Evolutionary conservation across 106 monocot species (phyloP), one percentile per base, ranked within the genome.

Genomic region (Vanilla planifolia): DNA sequence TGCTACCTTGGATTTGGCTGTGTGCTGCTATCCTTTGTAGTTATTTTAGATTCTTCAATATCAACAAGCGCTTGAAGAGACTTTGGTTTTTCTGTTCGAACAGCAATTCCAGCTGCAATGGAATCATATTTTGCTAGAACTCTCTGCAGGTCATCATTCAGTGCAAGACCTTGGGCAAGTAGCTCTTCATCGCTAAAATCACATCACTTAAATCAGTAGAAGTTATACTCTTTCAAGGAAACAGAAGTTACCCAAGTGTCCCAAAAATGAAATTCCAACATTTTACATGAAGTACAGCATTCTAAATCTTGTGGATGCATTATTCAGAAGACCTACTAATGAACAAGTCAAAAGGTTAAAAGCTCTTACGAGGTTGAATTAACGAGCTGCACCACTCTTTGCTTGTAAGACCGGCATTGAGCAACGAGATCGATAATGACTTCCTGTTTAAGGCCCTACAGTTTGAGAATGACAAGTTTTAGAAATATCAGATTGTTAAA

Each of bases 81-180:
- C 51, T 80, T 78, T 19, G 81, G 71, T 76, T 87, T 90, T 23
- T 89, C 85, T 26, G 61, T 52, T 41, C 65, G 75, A 62, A 79
- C 65, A 73, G 79, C 67, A 72, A 82, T 74, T 60, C 96, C 96
- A 37, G 90, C 73, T 67, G 90, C 84, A 72, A 96, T 86, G 13
- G 87, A 79, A 75, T 96, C 87, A 65, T 82, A 87, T 56, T 87
- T 90, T 51, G 78, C 87, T 50, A 96, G 67, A 21, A 91, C 80
- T 44, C 79, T 75, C 66, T 96, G 83, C 76, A 96, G 72, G 60
- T 96, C 86, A 91, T 96, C 96, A 84, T 96, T 87, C 43, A 96
- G 67, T 50, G 84, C 65, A 61, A 96, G 81, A 60, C 90, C 87
- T 67, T 76, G 75, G 28, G 57, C 33, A 60, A 96, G 84, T 21